Evolutionary conservation across 1,284 basidiomycete species (phyloP).

Genomic region (Ceratobasidium sp.): DNA sequence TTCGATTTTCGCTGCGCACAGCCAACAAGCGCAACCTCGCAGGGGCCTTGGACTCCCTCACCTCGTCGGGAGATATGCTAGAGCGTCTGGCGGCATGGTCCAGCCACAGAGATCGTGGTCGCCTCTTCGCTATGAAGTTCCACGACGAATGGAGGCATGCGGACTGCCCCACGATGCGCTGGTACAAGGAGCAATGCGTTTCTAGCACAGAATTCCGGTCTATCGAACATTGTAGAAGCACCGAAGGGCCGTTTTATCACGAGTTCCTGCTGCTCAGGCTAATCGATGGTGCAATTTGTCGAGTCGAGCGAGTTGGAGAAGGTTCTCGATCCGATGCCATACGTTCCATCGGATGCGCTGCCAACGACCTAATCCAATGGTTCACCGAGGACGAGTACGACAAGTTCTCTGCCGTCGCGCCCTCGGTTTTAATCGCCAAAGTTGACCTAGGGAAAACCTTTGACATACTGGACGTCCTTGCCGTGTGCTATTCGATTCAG

Average conservation of each 20-base stretch:
- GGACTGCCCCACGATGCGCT: not conserved
- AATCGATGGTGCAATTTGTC: not conserved
- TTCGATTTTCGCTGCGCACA: not conserved
- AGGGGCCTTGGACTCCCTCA: not conserved
- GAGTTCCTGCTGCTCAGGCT: not conserved
- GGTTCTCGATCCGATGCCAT: conserved; percentile 8
- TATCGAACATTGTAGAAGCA: conserved; percentile 4
- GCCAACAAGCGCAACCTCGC: not conserved
- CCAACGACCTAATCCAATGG: not conserved
- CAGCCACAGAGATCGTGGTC: too few relatives aligned
- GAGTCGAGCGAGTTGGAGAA: conserved; percentile 6
- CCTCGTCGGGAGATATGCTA: not conserved
- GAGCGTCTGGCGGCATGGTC: not conserved
- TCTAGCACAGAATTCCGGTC: conserved; percentile 4
- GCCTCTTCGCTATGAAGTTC: too few relatives aligned
- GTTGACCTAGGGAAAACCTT: not conserved
- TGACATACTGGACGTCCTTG: conserved; percentile 24
- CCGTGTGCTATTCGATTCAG: conserved; percentile 6
- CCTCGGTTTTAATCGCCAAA: not conserved
- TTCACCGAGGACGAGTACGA: not conserved
- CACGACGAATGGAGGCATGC: too few relatives aligned
- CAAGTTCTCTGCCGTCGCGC: not conserved
- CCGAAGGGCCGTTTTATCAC: not conserved
- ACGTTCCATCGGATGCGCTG: not conserved
- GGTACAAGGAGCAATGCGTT: not conserved